phyloP scores from a whole-genome alignment of 768 basidiomycete genomes.

The Leccinellum albellum region DNA sequence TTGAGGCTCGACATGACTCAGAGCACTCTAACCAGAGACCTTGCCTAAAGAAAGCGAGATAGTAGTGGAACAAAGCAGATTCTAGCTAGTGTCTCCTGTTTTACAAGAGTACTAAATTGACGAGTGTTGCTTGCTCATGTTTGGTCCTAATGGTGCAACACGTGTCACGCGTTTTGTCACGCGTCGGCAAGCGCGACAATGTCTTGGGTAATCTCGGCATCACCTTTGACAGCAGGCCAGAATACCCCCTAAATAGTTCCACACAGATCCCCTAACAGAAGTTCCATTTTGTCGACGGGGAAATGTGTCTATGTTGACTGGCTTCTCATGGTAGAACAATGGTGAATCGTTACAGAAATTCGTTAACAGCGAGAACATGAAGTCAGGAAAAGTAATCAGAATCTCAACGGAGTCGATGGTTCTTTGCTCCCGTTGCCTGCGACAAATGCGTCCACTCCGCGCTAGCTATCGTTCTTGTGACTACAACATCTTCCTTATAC shows the following conservation, averaged over 20 bases:
- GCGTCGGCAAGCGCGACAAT: background rate
- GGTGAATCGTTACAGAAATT: background rate
- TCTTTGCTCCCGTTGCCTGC: too few species aligned
- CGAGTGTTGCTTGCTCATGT: background rate
- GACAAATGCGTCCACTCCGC: background rate
- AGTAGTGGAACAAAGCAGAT: background rate
- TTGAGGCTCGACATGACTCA: constrained; percentile 69
- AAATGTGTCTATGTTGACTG: background rate
- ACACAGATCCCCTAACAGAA: background rate
- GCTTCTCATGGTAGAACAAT: background rate
- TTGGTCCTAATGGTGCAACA: background rate
- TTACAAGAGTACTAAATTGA: background rate
- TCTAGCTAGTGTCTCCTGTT: background rate
- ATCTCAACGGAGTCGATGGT: too few species aligned
- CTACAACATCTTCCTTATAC: background rate
- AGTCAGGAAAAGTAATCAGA: too few species aligned
- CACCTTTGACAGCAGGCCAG: background rate
- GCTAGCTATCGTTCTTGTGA: background rate
- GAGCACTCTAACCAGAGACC: background rate
- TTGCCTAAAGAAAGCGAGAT: background rate
- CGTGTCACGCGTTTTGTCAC: background rate
- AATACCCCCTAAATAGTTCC: background rate
- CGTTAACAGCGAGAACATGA: background rate
- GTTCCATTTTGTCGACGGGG: background rate
- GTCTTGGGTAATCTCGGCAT: background rate